A percentile compares a stretch with the other conserved stretches of the same genome.
Conservation (phyloP, 129 eudicot genomes). For the Flaveria robusta region DNA sequence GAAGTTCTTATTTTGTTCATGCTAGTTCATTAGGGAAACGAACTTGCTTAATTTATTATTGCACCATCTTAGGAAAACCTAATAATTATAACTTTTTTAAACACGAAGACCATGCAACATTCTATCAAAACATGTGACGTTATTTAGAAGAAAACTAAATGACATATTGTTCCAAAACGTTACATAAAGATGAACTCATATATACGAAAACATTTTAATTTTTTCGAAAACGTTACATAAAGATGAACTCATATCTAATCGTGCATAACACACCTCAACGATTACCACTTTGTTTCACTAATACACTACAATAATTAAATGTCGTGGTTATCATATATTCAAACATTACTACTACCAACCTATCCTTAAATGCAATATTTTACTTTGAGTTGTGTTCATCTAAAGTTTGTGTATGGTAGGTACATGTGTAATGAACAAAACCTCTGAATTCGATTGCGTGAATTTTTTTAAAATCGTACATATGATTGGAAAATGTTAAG, state of each 20-base stretch:
- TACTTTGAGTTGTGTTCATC: slow-evolving; percentile 20
- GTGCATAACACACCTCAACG: background rate
- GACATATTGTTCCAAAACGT: background rate
- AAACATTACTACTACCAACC: slow-evolving; percentile 24
- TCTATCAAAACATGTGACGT: too few relatives aligned
- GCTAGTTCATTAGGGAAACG: too few relatives aligned
- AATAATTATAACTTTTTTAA: too few relatives aligned
- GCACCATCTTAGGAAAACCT: too few relatives aligned
- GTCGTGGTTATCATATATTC: background rate
- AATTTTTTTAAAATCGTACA: slow-evolving; percentile 5
- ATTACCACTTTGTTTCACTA: background rate
- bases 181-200: too few relatives aligned
- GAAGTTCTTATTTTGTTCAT: too few relatives aligned
- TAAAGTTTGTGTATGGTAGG: background rate
- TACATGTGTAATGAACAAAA: slow-evolving; percentile 19
- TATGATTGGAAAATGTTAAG: slow-evolving; percentile 22
- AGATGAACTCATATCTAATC: background rate
- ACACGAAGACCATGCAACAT: too few relatives aligned
- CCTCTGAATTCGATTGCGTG: slow-evolving; percentile 27
- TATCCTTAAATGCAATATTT: slow-evolving; percentile 22
- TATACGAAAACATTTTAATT: too few relatives aligned
- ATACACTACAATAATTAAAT: slow-evolving; percentile 17
- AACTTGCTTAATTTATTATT: too few relatives aligned
- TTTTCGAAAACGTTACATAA: too few relatives aligned
- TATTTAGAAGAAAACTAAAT: too few relatives aligned